Base-by-base conservation (phyloP, 2,329 filamentous ascomycete genomes). In the Xylariaceae sp. region DNA sequence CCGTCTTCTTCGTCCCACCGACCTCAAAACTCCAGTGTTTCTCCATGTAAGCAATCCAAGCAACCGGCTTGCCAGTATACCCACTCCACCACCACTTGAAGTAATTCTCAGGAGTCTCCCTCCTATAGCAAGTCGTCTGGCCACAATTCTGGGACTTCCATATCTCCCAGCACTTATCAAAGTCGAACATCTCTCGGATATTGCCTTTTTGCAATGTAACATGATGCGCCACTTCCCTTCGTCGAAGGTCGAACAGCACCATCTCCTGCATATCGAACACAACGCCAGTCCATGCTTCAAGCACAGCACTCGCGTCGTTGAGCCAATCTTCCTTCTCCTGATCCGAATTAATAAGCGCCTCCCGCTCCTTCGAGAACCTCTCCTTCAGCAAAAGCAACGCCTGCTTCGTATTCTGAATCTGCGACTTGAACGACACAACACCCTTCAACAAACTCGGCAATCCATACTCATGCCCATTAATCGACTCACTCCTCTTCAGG, bases 131-230 rank as follows among this genome's bases (percentile, higher is more conserved):
- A 19, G 52, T 53, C 17, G 60, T 61, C 10, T 39, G 51, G 22
- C 58, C 58, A 42, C 59, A 63, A 44, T 62, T 62, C 11, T 55
- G 43, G 1, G 10, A 1, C 49, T 60, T 62, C 60, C 60, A 62
- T 32, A n/a, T 30, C 2, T 45, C 32, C 56, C 56, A 62, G 11
- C 45, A 56, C 2, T 5, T 12, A 4, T 53, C 42, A 12, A 41
- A 32, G 27, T 47, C 33, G 22, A 17, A 3, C 3, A 4, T 18
- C 18, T 11, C 46, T 15, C 33, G 15, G 4, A 5, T 36, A 36
- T 36, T 14, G 9, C 4, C 33, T 5, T 12, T 5, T 9, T 36
- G 12, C 12, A 36, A 9, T 35, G 32, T 35, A 36, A 36, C 9
- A 3, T 15, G 33, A 5, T 10, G 5, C 33, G 12, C 33, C 4